A percentile compares a stretch with the other conserved stretches of the same genome.
Conservation (phyloP, 768 basidiomycete species). For the Lanmaoa rubissima region DNA sequence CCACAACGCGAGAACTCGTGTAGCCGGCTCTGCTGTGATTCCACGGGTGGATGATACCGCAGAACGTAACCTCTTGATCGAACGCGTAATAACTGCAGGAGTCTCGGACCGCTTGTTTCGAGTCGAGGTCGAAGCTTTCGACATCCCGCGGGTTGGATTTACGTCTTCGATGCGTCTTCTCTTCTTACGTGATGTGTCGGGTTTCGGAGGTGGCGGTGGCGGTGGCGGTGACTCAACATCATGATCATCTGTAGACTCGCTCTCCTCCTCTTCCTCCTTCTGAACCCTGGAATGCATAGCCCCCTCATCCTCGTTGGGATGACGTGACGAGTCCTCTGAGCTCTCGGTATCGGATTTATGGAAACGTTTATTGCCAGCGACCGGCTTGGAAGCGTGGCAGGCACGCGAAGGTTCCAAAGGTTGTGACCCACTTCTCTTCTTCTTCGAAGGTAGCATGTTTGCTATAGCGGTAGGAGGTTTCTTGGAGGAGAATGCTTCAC, state of each 20-base stretch:
- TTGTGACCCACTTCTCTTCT: not conserved
- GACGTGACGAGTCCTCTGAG: constrained; percentile 14
- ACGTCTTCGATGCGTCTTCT: constrained; percentile 41
- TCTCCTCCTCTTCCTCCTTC: constrained; percentile 38
- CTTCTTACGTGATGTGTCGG: constrained; percentile 39
- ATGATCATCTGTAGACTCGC: constrained; percentile 42
- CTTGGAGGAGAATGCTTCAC: constrained; percentile 6
- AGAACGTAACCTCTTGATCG: constrained; percentile 42
- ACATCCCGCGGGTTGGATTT: constrained; percentile 22
- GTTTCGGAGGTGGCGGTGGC: constrained; percentile 29
- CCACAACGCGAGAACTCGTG: constrained; percentile 74
- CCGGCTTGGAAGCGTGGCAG: constrained; percentile 5
- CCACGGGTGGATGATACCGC: constrained; percentile 27
- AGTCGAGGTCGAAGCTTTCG: constrained; percentile 28
- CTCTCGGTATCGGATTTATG: constrained; percentile 27
- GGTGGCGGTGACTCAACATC: constrained; percentile 34
- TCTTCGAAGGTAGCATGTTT: constrained; percentile 6
- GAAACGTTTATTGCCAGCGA: constrained; percentile 21
- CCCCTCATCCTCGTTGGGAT: constrained; percentile 32
- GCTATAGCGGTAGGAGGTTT: constrained; percentile 6
- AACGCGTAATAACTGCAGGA: constrained; percentile 32
- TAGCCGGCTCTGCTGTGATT: constrained; percentile 31
- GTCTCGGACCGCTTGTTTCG: constrained; percentile 28
- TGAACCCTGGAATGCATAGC: constrained; percentile 11
- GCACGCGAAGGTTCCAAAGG: constrained; percentile 2